A percentile compares a stretch with the other conserved stretches of the same genome.
phyloP scores from a whole-genome alignment of 805 yeast species.

The Candida incommunis region DNA sequence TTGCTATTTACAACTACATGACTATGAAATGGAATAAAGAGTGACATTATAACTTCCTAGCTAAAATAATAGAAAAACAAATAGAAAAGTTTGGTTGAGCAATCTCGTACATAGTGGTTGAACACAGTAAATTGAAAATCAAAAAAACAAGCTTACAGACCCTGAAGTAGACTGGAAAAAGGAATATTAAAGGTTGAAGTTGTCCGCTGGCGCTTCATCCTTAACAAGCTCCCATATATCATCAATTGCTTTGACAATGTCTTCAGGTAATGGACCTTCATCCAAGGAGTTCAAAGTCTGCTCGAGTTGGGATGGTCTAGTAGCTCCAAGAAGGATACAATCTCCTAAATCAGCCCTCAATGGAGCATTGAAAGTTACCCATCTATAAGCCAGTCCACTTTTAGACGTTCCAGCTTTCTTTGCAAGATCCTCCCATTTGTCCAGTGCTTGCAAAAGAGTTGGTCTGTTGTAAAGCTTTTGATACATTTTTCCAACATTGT shows the following conservation, averaged over 20 bases:
- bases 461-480: conserved; percentile 11
- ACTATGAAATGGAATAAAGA: too few species aligned
- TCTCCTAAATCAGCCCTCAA: conserved; percentile 10
- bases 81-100: not conserved
- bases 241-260: conserved; percentile 12
- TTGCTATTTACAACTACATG: too few species aligned
- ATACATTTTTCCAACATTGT: conserved; percentile 9
- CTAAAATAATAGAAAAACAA: not conserved
- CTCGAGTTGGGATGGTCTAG: conserved; percentile 9
- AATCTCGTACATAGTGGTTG: not conserved
- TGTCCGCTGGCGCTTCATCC: conserved; percentile 13
- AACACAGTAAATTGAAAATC: not conserved
- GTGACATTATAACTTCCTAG: not conserved
- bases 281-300: conserved; percentile 11
- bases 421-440: conserved; percentile 10
- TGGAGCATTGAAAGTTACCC: conserved; percentile 12
- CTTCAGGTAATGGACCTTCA: conserved; percentile 15
- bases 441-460: conserved; percentile 11
- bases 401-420: conserved; percentile 9
- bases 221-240: conserved; percentile 11
- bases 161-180: too few species aligned
- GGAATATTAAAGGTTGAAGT: too few species aligned
- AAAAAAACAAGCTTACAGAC: too few species aligned
- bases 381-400: conserved; percentile 14
- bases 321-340: conserved; percentile 14